Evolutionary conservation across 305 asterid genomes (phyloP), one percentile per base, ranked within the genome.

Genomic region (Fraxinus floribunda): DNA sequence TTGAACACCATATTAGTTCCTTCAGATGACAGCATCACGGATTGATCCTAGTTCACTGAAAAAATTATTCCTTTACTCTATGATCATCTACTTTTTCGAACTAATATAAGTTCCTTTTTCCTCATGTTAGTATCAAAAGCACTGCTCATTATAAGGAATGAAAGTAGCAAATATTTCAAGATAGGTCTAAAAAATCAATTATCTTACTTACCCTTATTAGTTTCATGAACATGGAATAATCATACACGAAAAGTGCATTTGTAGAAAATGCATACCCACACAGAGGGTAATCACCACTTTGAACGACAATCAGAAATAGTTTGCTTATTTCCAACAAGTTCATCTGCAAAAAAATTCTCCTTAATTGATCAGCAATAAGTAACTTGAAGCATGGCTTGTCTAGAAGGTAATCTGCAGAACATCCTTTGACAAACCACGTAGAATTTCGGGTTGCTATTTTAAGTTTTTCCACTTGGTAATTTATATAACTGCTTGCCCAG

Each of bases 1-100:
- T 79, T 64, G 84, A 88, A 81, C 85, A 81, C 87, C 93, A 86
- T 88, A 49, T 32, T 74, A 80, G 78, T 79, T 68, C 85, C 86
- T 82, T 75, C 90, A 39, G 84, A 80, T 7, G 83, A 74, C 86
- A 82, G 78, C 89, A 86, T 84, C 72, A 41, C 20, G 70, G 78
- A 36, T 39, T 18, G 46, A 78, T 83, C 81, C 75, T 80, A 32
- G 66, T 84, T 49, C 71, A 77, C 55, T 49, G 71, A 62, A 70
- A 70, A 34, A 39, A 49, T 8, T 62, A 62, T 62, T 52, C 41
- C 82, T 36, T 62, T n/a, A 11, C 82, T 26, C n/a, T 39, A 39
- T 52, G 38, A 66, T 24, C 36, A 66, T 24, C 74, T 26, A 24
- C 9, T 26, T 13, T 66, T 26, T 30, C 39, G 0, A 38, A 30